Evolutionary conservation across 2,329 filamentous ascomycete species (phyloP).

Genomic region (Fusarium sp.): DNA sequence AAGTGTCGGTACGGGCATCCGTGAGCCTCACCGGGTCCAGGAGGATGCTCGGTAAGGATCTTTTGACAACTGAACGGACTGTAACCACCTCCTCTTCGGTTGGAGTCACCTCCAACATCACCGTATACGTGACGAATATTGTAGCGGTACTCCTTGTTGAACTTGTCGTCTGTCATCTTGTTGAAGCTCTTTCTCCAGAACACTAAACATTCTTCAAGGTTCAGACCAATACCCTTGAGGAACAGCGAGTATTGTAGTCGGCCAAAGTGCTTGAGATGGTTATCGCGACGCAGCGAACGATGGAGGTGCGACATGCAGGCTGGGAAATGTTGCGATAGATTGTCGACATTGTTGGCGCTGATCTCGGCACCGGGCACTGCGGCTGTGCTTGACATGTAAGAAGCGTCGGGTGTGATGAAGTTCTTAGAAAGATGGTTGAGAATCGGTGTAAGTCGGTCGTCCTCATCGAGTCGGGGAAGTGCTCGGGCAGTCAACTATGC

Average conservation of each 20-base stretch:
- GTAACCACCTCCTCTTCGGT: slow-evolving; percentile 87
- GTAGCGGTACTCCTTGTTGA: slow-evolving; percentile 98
- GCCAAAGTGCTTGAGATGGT: slow-evolving; percentile 92
- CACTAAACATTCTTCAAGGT: slow-evolving; percentile 87
- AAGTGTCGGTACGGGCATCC: slow-evolving; percentile 98
- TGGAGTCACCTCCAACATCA: slow-evolving; percentile 92
- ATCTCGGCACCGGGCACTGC: slow-evolving; percentile 78
- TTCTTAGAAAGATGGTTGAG: slow-evolving; percentile 88
- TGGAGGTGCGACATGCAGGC: slow-evolving; percentile 96
- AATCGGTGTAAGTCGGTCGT: slow-evolving; percentile 82
- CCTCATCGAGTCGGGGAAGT: slow-evolving; percentile 91
- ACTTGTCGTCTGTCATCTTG: slow-evolving; percentile 89
- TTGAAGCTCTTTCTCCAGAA: slow-evolving; percentile 93
- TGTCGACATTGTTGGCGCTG: slow-evolving; percentile 82
- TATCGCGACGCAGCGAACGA: slow-evolving; percentile 83
- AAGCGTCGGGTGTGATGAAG: slow-evolving; percentile 90
- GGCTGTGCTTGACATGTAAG: slow-evolving; percentile 73
- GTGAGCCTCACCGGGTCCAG: slow-evolving; percentile 87
- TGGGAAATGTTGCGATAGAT: slow-evolving; percentile 83
- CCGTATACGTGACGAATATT: slow-evolving; percentile 96
- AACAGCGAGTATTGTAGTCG: slow-evolving; percentile 96
- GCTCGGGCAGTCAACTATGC: slow-evolving; percentile 85
- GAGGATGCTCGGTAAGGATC: slow-evolving; percentile 88
- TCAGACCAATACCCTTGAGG: slow-evolving; percentile 93
- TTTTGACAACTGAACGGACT: slow-evolving; percentile 95